A percentile compares a stretch with the other conserved stretches of the same genome.
These are phyloP conservation scores for Naematelia encephala DNA, from an alignment of 768 basidiomycete genomes.

Conservation along the genomic window DNA sequence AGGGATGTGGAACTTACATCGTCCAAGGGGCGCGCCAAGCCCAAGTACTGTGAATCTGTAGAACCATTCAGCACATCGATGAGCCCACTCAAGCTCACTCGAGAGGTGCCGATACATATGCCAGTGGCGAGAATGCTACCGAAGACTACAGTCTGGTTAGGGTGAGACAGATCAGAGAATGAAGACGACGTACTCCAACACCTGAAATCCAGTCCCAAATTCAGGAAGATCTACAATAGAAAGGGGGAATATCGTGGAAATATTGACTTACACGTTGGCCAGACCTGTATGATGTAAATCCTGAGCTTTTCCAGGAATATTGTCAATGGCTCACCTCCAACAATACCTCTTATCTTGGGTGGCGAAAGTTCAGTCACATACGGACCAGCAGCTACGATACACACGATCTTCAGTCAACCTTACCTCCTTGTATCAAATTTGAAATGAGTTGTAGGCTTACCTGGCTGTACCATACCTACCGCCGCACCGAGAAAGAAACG, in stretches of 20 bases:
- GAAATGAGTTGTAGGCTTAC: conserved; percentile 5
- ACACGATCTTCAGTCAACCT: too few species aligned
- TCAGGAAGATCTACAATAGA: neutral
- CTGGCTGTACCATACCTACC: conserved; percentile 28
- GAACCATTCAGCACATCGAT: neutral
- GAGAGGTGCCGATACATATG: conserved; percentile 16
- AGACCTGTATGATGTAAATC: conserved; percentile 9
- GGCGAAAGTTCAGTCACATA: conserved; percentile 32
- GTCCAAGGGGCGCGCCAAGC: conserved; percentile 27
- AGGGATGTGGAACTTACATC: conserved; percentile 16
- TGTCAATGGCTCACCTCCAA: conserved; percentile 8
- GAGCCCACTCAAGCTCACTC: neutral
- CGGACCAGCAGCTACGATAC: conserved; percentile 25
- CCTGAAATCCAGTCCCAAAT: conserved; percentile 1
- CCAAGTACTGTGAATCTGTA: conserved; percentile 19
- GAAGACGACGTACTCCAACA: conserved; percentile 2
- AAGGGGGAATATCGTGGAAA: too few species aligned
- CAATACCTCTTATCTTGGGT: conserved; percentile 21
- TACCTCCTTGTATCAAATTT: too few species aligned
- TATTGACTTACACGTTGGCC: conserved; percentile 13
- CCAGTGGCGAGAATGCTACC: conserved; percentile 21
- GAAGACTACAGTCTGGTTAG: conserved; percentile 10
- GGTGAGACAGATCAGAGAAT: neutral
- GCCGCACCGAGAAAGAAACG: conserved; percentile 28
- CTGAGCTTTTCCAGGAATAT: neutral